Evolutionary conservation across 495 filamentous ascomycete genomes (phyloP).

Genomic region (Penicillium waksmanii): DNA sequence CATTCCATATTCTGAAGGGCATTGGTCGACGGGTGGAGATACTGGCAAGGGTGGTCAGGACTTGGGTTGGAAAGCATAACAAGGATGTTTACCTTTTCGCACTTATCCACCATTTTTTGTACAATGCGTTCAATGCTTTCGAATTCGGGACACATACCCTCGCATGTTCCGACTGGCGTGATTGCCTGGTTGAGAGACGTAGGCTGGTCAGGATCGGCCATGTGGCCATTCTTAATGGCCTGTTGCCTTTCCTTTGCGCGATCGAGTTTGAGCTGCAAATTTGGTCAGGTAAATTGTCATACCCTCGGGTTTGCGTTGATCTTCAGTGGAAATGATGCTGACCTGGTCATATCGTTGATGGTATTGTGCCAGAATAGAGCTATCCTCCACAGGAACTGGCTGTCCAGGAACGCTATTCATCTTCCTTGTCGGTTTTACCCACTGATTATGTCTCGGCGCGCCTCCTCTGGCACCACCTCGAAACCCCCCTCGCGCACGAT

Average conservation of each 20-base stretch:
- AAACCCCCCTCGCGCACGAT: neutral
- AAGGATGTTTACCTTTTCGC: constrained; percentile 54
- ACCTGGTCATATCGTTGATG: constrained; percentile 51
- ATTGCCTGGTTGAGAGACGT: constrained; percentile 82
- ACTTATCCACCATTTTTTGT: constrained; percentile 63
- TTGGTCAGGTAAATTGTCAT: constrained; percentile 25
- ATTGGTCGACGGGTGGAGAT: constrained; percentile 42
- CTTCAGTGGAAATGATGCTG: constrained; percentile 13
- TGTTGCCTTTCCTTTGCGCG: constrained; percentile 67
- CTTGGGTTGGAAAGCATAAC: constrained; percentile 7
- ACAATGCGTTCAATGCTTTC: constrained; percentile 82
- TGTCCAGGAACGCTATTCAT: constrained; percentile 12
- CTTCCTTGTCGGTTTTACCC: constrained; percentile 8
- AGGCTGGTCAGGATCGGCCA: constrained; percentile 88
- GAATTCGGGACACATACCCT: constrained; percentile 92
- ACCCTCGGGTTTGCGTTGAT: neutral
- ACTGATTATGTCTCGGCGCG: constrained; percentile 17
- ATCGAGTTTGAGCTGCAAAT: constrained; percentile 62
- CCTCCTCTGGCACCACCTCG: constrained; percentile 12
- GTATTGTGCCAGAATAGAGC: constrained; percentile 31
- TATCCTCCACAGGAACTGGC: constrained; percentile 29
- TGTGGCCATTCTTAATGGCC: constrained; percentile 72
- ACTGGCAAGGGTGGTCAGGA: constrained; percentile 27
- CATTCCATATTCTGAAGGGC: constrained; percentile 49
- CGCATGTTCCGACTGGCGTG: constrained; percentile 84